These are phyloP conservation scores for Allium sativum DNA, from an alignment of 106 monocot genomes.

Conservation along the genomic window DNA sequence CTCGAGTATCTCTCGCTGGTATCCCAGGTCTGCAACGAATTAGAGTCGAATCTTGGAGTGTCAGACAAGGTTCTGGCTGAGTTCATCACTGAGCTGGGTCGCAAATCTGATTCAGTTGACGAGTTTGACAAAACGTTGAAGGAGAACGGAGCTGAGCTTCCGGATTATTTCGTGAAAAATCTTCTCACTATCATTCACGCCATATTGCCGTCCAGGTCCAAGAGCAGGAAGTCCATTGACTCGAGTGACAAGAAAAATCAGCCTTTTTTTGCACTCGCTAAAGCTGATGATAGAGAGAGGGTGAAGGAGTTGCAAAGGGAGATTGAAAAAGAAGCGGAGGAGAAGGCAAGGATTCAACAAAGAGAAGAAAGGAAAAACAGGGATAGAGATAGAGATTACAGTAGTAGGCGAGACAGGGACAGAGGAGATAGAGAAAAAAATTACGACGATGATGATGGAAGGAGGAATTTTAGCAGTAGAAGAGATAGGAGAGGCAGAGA, in stretches of 20 bases:
- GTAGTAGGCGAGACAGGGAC: slow-evolving; percentile 12
- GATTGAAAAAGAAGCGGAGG: slow-evolving; percentile 51
- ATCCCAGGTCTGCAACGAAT: slow-evolving; percentile 76
- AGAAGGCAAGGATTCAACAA: slow-evolving; percentile 10
- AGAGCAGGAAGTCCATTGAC: slow-evolving; percentile 7
- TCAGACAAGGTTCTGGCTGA: slow-evolving; percentile 82
- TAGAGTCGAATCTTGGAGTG: slow-evolving; percentile 58
- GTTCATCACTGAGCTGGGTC: slow-evolving; percentile 89
- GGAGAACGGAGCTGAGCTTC: slow-evolving; percentile 78
- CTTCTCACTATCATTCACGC: slow-evolving; percentile 95
- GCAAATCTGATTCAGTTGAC: slow-evolving; percentile 35
- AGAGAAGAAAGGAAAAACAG: slow-evolving; percentile 12
- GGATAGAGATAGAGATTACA: slow-evolving; percentile 4
- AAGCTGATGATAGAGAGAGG: slow-evolving; percentile 48
- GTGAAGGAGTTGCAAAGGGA: slow-evolving; percentile 48
- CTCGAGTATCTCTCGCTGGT: slow-evolving; percentile 83
- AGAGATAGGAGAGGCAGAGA: slow-evolving; percentile 19
- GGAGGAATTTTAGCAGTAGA: slow-evolving; percentile 1
- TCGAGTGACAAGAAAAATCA: slow-evolving; percentile 7
- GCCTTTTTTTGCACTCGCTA: slow-evolving; percentile 44
- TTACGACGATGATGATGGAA: slow-evolving; percentile 1
- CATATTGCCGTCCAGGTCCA: slow-evolving; percentile 56
- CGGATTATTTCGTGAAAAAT: slow-evolving; percentile 86
- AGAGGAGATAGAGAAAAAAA: slow-evolving; percentile 20
- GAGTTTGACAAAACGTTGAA: slow-evolving; percentile 82